These are phyloP conservation scores for Leccinum pseudoinsigne DNA, from an alignment of 1,284 basidiomycete species.

Conservation along the genomic window DNA sequence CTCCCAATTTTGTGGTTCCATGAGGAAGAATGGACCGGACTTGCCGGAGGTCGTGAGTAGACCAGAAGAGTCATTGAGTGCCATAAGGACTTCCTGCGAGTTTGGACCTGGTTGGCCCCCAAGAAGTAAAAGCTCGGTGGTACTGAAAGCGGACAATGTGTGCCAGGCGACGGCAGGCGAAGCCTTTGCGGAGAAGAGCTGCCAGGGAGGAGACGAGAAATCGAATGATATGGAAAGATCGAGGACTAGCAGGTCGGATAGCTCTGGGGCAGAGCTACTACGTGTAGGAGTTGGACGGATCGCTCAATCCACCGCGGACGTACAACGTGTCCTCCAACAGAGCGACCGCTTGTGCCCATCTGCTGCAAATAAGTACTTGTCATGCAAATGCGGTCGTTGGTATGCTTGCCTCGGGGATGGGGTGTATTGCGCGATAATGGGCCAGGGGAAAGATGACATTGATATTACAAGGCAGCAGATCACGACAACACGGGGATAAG, in stretches of 20 bases:
- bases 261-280: constrained; percentile 74
- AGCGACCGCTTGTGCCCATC: constrained; percentile 80
- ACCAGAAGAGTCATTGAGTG: constrained; percentile 62
- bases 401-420: constrained; percentile 27
- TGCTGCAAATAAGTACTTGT: constrained; percentile 33
- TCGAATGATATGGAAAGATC: constrained; percentile 63
- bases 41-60: constrained; percentile 48
- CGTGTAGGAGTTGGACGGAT: constrained; percentile 62
- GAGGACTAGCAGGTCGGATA: constrained; percentile 67
- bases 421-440: constrained; percentile 11
- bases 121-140: constrained; percentile 58
- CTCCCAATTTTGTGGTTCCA: constrained; percentile 56
- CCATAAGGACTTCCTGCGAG: constrained; percentile 51
- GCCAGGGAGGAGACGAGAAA: constrained; percentile 65
- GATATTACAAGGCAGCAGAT: constrained; percentile 6
- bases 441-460: constrained; percentile 16
- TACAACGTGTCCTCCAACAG: constrained; percentile 63
- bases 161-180: constrained; percentile 77
- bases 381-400: neutral
- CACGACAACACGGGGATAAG: constrained; percentile 16
- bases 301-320: constrained; percentile 79
- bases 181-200: constrained; percentile 50
- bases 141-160: constrained; percentile 65
- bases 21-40: constrained; percentile 44
- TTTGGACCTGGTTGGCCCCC: constrained; percentile 73